A percentile compares a stretch with the other conserved stretches of the same genome.
Conservation (phyloP, 2,329 filamentous ascomycete genomes). For the Ascochyta lentis region DNA sequence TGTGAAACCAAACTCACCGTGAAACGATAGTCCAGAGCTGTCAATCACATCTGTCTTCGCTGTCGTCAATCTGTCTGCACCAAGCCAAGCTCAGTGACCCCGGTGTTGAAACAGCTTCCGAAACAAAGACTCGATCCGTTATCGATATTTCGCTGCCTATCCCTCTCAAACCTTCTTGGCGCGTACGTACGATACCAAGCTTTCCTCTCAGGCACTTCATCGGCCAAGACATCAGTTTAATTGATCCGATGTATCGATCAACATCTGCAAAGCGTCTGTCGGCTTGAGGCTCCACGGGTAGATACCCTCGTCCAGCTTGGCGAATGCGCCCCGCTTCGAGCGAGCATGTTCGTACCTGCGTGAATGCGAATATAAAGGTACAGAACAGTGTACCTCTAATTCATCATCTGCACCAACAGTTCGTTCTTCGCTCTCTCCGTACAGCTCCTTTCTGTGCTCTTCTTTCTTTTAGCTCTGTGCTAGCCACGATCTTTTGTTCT, state of each 20-base stretch:
- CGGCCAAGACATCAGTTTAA: conserved; percentile 11
- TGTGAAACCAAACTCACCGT: not conserved
- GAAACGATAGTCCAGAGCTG: not conserved
- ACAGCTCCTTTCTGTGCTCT: conserved; percentile 11
- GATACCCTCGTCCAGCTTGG: conserved; percentile 4
- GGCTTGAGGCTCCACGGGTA: not conserved
- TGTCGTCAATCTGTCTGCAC: conserved; percentile 3
- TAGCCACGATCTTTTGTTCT: conserved; percentile 25
- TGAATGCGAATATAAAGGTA: conserved; percentile 2
- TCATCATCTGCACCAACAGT: conserved; percentile 19
- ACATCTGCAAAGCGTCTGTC: not conserved
- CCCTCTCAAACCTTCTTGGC: not conserved
- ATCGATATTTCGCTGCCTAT: not conserved
- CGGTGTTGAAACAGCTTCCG: conserved; percentile 5
- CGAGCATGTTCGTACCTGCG: not conserved
- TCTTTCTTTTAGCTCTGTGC: conserved; percentile 24
- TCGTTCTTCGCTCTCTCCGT: conserved; percentile 16
- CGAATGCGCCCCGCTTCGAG: not conserved
- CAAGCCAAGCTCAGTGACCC: conserved; percentile 6
- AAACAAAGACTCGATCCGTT: not conserved
- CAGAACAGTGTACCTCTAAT: not conserved
- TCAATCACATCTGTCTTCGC: not conserved
- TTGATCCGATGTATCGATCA: conserved; percentile 4
- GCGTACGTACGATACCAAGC: conserved; percentile 7
- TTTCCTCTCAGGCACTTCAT: not conserved